A percentile compares a stretch with the other conserved stretches of the same genome.
Conservation (phyloP, 352 stramenopile genomes). For the Globisporangium megalacanthum region DNA sequence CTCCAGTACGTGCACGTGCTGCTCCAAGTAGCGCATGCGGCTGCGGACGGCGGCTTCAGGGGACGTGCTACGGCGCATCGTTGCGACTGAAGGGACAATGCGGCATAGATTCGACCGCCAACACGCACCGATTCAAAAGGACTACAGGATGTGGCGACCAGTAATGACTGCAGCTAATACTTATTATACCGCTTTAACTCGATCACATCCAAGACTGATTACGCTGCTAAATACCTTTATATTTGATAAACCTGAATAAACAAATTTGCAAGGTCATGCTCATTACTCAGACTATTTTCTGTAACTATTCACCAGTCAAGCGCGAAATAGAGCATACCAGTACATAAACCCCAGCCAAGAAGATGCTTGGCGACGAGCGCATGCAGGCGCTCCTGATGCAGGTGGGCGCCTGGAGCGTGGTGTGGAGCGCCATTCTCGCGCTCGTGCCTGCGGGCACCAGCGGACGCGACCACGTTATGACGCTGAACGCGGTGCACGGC, state of each 20-base stretch:
- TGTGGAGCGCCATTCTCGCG: slow-evolving; percentile 50
- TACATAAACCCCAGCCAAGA: neutral
- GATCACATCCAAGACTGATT: no score
- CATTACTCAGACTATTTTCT: no score
- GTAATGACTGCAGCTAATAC: no score
- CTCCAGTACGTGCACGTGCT: slow-evolving; percentile 35
- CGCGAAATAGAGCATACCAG: neutral
- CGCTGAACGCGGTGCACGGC: slow-evolving; percentile 63
- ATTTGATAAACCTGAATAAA: no score
- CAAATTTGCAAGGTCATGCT: no score
- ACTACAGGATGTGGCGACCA: no score
- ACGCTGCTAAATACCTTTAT: no score
- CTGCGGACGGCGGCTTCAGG: neutral
- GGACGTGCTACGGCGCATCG: no score
- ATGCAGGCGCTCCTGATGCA: slow-evolving; percentile 24
- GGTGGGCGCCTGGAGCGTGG: slow-evolving; percentile 32
- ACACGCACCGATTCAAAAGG: no score
- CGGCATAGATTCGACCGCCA: no score
- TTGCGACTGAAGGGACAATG: neutral
- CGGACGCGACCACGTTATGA: slow-evolving; percentile 60
- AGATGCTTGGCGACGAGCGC: slow-evolving; percentile 18
- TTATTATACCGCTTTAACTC: no score
- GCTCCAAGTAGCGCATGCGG: slow-evolving; percentile 17
- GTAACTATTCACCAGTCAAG: no score
- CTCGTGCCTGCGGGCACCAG: slow-evolving; percentile 29